Percentiles rank a stretch among this genome's conserved stretches.
Evolutionary conservation across 1,139 yeast species (phyloP).

Genomic region (Torulaspora globosa): DNA sequence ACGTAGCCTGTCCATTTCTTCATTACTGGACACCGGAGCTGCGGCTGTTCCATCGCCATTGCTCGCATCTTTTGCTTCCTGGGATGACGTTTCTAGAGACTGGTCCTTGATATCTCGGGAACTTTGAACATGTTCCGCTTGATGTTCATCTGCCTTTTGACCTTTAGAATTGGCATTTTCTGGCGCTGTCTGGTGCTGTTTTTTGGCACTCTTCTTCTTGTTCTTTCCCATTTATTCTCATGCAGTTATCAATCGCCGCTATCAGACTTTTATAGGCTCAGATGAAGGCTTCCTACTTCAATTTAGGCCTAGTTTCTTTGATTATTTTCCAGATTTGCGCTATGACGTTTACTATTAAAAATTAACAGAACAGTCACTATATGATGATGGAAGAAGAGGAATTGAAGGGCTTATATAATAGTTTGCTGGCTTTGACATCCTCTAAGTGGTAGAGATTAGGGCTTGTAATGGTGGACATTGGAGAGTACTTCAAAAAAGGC

Average conservation of each 20-base stretch:
- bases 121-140: background rate
- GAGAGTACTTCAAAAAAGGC: constrained; percentile 35
- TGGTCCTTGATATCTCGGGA: background rate
- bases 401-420: background rate
- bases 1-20: constrained; percentile 19
- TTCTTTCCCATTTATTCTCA: constrained; percentile 29
- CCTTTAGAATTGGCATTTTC: background rate
- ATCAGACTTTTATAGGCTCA: background rate
- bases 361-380: background rate
- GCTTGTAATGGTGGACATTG: constrained; percentile 42
- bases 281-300: background rate
- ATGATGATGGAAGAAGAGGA: background rate
- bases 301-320: background rate
- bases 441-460: too few species aligned
- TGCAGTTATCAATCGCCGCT: background rate
- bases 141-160: constrained; percentile 4
- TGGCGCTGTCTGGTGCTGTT: constrained; percentile 8
- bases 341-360: constrained; percentile 1
- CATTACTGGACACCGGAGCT: background rate
- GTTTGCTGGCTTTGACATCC: background rate
- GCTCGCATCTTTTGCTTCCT: background rate
- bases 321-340: background rate
- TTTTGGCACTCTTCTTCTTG: constrained; percentile 31
- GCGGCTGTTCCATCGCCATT: background rate
- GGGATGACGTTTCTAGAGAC: background rate